Conservation (phyloP, 768 basidiomycete genomes). For the Glaciozyma martinii region DNA sequence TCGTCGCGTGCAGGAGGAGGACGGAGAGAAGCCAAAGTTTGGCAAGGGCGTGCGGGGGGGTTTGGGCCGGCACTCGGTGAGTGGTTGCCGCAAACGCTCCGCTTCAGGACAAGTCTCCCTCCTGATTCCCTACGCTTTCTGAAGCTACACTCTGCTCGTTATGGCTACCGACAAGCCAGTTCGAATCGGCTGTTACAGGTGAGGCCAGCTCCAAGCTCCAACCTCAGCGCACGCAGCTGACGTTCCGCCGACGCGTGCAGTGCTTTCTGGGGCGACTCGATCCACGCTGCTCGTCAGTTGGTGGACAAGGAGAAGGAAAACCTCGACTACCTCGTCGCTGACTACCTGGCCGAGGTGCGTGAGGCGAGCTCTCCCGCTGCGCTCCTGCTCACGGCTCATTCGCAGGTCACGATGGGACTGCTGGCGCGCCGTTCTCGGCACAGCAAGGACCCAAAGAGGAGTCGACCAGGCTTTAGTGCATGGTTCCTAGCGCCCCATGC, state of each 20-base stretch:
- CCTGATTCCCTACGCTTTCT: too few species aligned
- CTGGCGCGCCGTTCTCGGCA: background rate
- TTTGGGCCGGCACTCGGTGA: too few species aligned
- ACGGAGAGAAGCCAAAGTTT: too few species aligned
- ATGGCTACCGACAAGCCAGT: background rate
- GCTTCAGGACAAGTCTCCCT: too few species aligned
- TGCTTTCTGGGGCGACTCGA: background rate
- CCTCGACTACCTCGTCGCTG: constrained; percentile 4
- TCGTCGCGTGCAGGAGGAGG: background rate
- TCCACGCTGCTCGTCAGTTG: background rate
- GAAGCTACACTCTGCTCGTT: too few species aligned
- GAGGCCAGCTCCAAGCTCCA: background rate
- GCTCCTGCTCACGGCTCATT: too few species aligned
- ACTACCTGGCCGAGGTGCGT: background rate
- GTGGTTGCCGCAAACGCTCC: too few species aligned
- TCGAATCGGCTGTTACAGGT: background rate
- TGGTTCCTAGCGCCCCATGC: background rate
- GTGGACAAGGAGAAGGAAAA: constrained; percentile 1
- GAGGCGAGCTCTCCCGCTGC: too few species aligned
- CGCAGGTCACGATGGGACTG: background rate
- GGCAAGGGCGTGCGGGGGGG: too few species aligned
- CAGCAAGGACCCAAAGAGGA: background rate
- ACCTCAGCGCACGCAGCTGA: background rate
- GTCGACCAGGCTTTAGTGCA: background rate
- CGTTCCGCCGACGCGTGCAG: background rate